Conservation (phyloP, 2,329 filamentous ascomycete genomes). For the Microdochium nivale region DNA sequence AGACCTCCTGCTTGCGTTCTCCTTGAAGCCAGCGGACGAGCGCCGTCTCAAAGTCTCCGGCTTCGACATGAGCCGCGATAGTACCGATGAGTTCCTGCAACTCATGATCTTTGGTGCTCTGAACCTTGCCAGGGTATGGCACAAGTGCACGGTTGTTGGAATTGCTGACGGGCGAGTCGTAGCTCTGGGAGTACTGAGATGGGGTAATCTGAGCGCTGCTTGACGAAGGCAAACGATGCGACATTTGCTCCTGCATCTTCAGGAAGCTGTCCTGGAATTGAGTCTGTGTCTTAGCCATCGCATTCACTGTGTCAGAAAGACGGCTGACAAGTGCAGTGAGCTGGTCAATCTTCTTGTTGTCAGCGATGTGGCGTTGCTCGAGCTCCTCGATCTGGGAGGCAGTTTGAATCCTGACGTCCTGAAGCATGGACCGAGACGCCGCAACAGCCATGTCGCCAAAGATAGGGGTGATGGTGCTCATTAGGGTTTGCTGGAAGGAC, state of each 20-base stretch:
- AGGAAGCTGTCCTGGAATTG: slow-evolving; percentile 59
- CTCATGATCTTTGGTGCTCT: slow-evolving; percentile 42
- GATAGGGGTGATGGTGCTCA: slow-evolving; percentile 55
- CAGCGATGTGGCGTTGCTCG: slow-evolving; percentile 40
- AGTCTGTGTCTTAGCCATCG: slow-evolving; percentile 59
- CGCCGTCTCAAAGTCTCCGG: slow-evolving; percentile 52
- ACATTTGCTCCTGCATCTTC: slow-evolving; percentile 43
- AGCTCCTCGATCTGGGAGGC: slow-evolving; percentile 41
- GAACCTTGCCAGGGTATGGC: slow-evolving; percentile 31
- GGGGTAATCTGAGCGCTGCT: slow-evolving; percentile 3
- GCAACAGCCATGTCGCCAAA: slow-evolving; percentile 57
- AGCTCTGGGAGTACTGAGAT: slow-evolving; percentile 9
- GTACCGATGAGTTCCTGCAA: slow-evolving; percentile 44
- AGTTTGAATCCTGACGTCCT: slow-evolving; percentile 58
- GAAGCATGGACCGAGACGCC: slow-evolving; percentile 57
- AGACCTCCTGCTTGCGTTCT: slow-evolving; percentile 53
- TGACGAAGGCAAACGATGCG: slow-evolving; percentile 28
- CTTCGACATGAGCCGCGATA: slow-evolving; percentile 54
- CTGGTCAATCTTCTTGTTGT: slow-evolving; percentile 61
- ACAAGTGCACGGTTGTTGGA: slow-evolving; percentile 24
- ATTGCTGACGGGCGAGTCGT: slow-evolving; percentile 18
- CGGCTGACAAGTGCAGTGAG: slow-evolving; percentile 59
- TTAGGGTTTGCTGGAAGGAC: slow-evolving; percentile 53
- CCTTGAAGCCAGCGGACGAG: slow-evolving; percentile 61
- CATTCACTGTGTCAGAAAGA: slow-evolving; percentile 59